Evolutionary conservation across 1,284 basidiomycete species (phyloP), one percentile per base, ranked within the genome.

Genomic region (Ceratobasidium theobromae): DNA sequence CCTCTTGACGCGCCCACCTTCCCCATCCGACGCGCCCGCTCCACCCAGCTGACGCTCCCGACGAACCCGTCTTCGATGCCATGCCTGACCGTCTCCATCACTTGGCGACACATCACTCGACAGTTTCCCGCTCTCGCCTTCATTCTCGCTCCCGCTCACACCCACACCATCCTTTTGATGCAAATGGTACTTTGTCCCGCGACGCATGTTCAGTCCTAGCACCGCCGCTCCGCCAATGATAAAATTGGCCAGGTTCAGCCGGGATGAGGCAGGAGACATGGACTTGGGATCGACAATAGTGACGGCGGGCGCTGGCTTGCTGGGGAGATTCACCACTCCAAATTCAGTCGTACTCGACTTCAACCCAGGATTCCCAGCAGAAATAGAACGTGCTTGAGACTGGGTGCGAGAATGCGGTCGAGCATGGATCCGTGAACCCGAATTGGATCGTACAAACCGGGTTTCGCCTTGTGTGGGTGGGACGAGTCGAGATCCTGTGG

Each of bases 61-160:
- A n/a, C n/a, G n/a, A n/a, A n/a, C n/a, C n/a, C n/a, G n/a, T n/a
- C n/a, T n/a, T n/a, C n/a, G n/a, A n/a, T n/a, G n/a, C n/a, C n/a
- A n/a, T n/a, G n/a, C 3, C 55, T 45, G 25, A 27, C 28, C 12
- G 28, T 62, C 57, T 25, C 9, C 46, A 62, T 62, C 57, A 25
- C 57, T 62, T 3, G 60, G 60, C 14, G 55, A 58, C 9, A 43
- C 35, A 33, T 64, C 60, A 2, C 48, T 52, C 16, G 49, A 52
- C 14, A 64, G 11, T 11, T 49, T 32, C 4, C 25, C 60, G 8
- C 60, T 32, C 4, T 27, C 60, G 8, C 60, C 48, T 49, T 64
- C 60, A n/a, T 64, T 64, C 41, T 64, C 60, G 40, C 60, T 64
- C 49, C 60, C 60, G n/a, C 60, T 64, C 23, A 62, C 30, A n/a